Evolutionary conservation across 2,329 filamentous ascomycete genomes (phyloP), one percentile per base, ranked within the genome.

Genomic region (Ophiostoma montium): DNA sequence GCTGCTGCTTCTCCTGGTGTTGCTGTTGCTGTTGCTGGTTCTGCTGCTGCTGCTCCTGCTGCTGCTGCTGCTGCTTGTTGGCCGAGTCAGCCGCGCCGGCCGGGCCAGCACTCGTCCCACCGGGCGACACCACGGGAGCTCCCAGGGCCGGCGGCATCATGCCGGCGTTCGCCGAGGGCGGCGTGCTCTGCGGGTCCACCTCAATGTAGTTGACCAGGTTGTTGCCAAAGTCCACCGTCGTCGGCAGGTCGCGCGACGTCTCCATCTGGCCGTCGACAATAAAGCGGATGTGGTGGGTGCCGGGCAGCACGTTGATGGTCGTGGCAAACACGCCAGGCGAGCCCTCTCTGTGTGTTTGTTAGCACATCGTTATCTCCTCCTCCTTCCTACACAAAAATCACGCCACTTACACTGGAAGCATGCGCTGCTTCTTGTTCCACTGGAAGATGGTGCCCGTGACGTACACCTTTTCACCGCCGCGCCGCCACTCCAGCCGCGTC

Each of bases 151-250:
- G 42, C 11, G 30, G 42, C 30, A n/a, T 21, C 23, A 30, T 23
- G 23, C 39, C 16, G 30, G 13, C 1, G 18, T 3, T 3, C 5
- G 35, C 18, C 7, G 56, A 59, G 23, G 62, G 60, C 11, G 71
- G 70, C 30, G 81, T 66, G 59, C 89, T 83, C 50, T 88, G 82
- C 33, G 86, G 79, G 58, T 76, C 86, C 54, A 96, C 85, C 68
- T 98, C 92, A 60, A 98, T 86, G 63, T 96, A 98, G 67, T 98
- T 98, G 66, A 98, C 90, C 16, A 98, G 73, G 62, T 95, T 94
- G 68, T 96, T 96, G 55, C 88, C 94, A 63, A 94, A 95, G 64
- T 98, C 92, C 51, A 98, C 92, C 2, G 92, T 94, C 0, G 92
- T 96, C 13, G 92, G 90, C 49, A 95, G 72, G 55, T 84, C 79